Conservation (phyloP, 1,139 yeast species). For the Candida sp. region DNA sequence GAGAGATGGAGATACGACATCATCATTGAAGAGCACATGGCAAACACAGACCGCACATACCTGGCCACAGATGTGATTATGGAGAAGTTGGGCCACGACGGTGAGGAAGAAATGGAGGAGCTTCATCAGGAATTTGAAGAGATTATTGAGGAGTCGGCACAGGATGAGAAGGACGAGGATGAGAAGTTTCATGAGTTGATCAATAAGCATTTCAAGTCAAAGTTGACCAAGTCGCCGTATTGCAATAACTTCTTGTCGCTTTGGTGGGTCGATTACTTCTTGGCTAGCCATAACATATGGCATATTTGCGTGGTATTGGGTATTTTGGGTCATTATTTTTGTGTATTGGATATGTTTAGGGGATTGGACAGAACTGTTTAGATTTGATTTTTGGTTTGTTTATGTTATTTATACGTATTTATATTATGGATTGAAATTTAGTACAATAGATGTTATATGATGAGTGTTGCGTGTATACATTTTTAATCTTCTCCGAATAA, state of each 20-base stretch:
- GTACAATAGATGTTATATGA: too few relatives aligned
- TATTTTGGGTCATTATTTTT: slow-evolving; percentile 81
- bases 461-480: neutral
- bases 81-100: slow-evolving; percentile 41
- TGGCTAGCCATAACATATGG: slow-evolving; percentile 91
- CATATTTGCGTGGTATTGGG: slow-evolving; percentile 91
- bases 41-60: slow-evolving; percentile 27
- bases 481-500: slow-evolving; percentile 63
- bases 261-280: slow-evolving; percentile 85
- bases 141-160: slow-evolving; percentile 14
- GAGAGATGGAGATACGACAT: slow-evolving; percentile 84
- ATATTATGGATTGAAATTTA: neutral
- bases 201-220: slow-evolving; percentile 56
- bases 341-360: slow-evolving; percentile 70
- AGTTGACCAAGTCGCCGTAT: slow-evolving; percentile 50
- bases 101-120: slow-evolving; percentile 51
- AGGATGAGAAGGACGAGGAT: slow-evolving; percentile 18
- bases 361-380: slow-evolving; percentile 6
- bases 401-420: neutral
- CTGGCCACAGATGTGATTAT: slow-evolving; percentile 37
- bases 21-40: slow-evolving; percentile 46
- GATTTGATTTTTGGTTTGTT: too few relatives aligned
- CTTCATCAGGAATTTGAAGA: slow-evolving; percentile 38
- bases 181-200: slow-evolving; percentile 37
- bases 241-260: slow-evolving; percentile 58